Base-by-base conservation (phyloP, 495 filamentous ascomycete species). In the Daldinia decipiens region DNA sequence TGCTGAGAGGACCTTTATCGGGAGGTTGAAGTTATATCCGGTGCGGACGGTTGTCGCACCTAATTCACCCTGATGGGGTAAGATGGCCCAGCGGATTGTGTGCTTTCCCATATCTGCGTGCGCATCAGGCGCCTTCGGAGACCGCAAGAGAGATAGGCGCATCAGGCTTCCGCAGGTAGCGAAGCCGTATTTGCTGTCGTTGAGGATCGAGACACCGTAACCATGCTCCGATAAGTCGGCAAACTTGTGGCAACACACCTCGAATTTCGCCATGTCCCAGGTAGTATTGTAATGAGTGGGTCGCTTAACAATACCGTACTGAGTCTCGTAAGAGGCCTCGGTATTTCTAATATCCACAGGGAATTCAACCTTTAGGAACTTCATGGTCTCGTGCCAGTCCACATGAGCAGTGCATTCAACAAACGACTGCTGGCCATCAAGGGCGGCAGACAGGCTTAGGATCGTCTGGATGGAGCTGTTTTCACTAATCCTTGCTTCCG, bases 201-300 rank as follows among this genome's bases (percentile, higher is more conserved):
- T 99, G 32, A 98, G 85, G 71, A 99, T 91, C 4, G 92, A 93
- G 1, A 99, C 92, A 67, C 95, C 95, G 77, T 97, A 98, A 36
- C 89, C 90, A 76, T 93, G 82, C 77, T 99, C 95, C 4, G 93
- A 97, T 59, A 99, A 85, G 79, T 98, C 95, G n/a, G 95, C 95
- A 85, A 92, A 99, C 78, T 93, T 95, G 82, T 99, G 95, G 79
- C 92, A 94, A 87, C 94, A 97, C 47, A 99, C 95, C 82, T 99
- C 95, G 73, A 99, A 99, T 75, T 97, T 97, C 73, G 95, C 95
- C 95, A 97, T 97, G 72, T 99, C 95, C 95, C 95, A 99, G 77
- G 87, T 91, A 19, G 94, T 97, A 80, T 97, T 97, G 83, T 95
- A 97, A 82, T 97, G 95, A 0, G 95, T 99, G 8, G 95, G 94